Evolutionary conservation across 2,329 filamentous ascomycete genomes (phyloP), one percentile per base, ranked within the genome.

Genomic region (Alternaria sp.): DNA sequence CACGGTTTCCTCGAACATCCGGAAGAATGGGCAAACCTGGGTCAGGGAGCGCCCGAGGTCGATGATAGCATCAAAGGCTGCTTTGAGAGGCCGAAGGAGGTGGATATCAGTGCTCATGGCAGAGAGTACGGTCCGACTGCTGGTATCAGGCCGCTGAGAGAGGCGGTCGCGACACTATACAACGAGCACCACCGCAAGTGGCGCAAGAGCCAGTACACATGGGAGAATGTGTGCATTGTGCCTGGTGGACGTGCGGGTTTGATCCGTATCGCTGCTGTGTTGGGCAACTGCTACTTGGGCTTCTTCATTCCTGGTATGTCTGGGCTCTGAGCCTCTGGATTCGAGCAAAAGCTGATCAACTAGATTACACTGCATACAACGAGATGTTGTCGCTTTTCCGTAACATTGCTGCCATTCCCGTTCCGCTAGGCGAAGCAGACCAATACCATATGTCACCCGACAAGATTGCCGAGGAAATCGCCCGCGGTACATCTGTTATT

Each of bases 371-470:
- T 3, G 94, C 94, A 2, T 98, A 98, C 84, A 97, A 96, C 75
- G 94, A 97, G 84, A 97, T 98, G 94, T 82, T 97, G 82, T 93
- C 90, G 59, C 84, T 97, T 60, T 97, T 98, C 86, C 93, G 92
- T 82, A 97, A 97, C 80, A 79, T 77, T 44, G 75, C 77, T 18
- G 71, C 78, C n/a, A 79, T 80, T 38, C 78, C 79, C 16, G 78
- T 81, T 59, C 94, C 94, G 11, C 85, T 98, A 12, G 89, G 90
- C 34, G 90, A 93, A 73, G 88, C 91, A 61, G 94, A 98, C 76
- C 90, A 90, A 67, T 98, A 97, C 81, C 92, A 96, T 75, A 96
- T 98, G 77, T 91, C 97, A 75, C 91, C 93, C 3, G 90, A 97
- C 78, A 96, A 95, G 83, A 95, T 98, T 72, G 91, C 91, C 16